A percentile compares a stretch with the other conserved stretches of the same genome.
Conservation (phyloP, 179 eudicot genomes). For the Amaranthus tricolor region DNA sequence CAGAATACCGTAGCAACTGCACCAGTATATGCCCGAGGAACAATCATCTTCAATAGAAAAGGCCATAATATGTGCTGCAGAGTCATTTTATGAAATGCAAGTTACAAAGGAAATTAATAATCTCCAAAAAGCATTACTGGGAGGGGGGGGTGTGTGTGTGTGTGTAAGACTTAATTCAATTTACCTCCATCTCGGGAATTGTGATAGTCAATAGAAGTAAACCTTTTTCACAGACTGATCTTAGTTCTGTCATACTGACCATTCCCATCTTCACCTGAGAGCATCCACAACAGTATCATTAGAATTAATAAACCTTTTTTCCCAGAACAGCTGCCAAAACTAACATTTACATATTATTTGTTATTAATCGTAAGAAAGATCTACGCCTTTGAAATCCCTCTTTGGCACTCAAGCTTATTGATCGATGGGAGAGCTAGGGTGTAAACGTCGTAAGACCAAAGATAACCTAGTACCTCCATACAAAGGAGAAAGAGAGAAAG, state of each 20-base stretch:
- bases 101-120: background rate
- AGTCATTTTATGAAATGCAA: slow-evolving; percentile 18
- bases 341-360: background rate
- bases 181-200: slow-evolving; percentile 98
- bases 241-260: slow-evolving; percentile 58
- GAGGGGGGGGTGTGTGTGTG: too few relatives aligned
- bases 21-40: slow-evolving; percentile 80
- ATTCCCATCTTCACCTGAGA: slow-evolving; percentile 60
- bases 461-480: background rate
- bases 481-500: background rate
- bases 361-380: background rate
- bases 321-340: background rate
- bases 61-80: slow-evolving; percentile 97
- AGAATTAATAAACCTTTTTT: background rate
- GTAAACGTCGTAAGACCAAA: background rate
- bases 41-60: slow-evolving; percentile 87
- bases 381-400: background rate
- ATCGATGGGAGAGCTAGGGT: background rate
- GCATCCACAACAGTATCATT: slow-evolving; percentile 15
- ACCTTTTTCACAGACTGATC: slow-evolving; percentile 88
- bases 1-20: slow-evolving; percentile 76
- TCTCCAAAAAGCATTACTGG: background rate
- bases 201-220: slow-evolving; percentile 85
- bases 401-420: background rate
- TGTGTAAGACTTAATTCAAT: background rate